Percentiles rank a stretch among this genome's conserved stretches.
phyloP scores from a whole-genome alignment of 306 rosid species.

The Malus domestica region DNA sequence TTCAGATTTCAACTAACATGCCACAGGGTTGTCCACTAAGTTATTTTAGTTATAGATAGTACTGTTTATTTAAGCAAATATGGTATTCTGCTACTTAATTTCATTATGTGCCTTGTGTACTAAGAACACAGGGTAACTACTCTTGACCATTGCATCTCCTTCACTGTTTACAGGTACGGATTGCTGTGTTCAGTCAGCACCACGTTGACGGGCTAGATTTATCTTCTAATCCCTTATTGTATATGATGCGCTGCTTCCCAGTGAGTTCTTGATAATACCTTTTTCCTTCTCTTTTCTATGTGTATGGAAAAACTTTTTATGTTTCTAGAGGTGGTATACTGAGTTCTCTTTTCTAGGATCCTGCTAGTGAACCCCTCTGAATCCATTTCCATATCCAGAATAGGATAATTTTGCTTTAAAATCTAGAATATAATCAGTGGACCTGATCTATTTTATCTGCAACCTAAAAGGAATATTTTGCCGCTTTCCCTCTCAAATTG shows the following conservation, averaged over 20 bases:
- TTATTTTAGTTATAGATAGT: background rate
- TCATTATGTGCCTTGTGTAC: slow-evolving; percentile 3
- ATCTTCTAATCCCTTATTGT: slow-evolving; percentile 88
- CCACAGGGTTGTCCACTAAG: background rate
- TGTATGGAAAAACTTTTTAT: background rate
- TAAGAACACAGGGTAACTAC: background rate
- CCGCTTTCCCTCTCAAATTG: background rate
- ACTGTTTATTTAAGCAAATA: background rate
- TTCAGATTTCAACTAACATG: background rate
- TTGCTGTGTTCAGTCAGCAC: slow-evolving; percentile 99
- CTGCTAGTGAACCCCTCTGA: background rate
- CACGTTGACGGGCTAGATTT: slow-evolving; percentile 97
- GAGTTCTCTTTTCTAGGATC: no score
- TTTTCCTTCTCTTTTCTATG: background rate
- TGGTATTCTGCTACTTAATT: slow-evolving; percentile 4
- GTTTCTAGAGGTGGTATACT: background rate
- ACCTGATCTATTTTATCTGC: background rate
- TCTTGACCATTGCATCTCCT: background rate
- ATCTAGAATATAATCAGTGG: background rate
- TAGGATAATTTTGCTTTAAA: background rate
- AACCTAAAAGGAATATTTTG: background rate
- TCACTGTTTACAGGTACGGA: slow-evolving; percentile 66
- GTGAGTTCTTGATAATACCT: slow-evolving; percentile 45
- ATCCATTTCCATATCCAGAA: background rate
- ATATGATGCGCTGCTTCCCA: slow-evolving; percentile 98